phyloP scores from a whole-genome alignment of 768 basidiomycete genomes.

The Boletellus ananiceps region DNA sequence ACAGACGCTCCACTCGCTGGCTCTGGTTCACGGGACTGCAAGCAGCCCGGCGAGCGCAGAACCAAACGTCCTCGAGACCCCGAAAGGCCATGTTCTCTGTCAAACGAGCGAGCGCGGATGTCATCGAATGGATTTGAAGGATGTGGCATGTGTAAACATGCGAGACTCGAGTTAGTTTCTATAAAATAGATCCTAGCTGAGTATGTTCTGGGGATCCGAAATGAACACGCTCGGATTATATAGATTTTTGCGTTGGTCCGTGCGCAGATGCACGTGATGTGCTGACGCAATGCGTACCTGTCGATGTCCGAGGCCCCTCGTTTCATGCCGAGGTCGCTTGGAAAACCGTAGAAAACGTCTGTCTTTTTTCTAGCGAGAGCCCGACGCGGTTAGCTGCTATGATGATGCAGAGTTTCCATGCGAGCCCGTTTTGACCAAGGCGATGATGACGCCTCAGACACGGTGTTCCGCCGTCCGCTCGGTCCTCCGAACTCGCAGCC shows the following conservation, averaged over 20 bases:
- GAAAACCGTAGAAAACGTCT: background rate
- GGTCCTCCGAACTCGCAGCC: background rate
- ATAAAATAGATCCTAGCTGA: conserved; percentile 79
- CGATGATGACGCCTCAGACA: background rate
- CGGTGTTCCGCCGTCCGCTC: conserved; percentile 1
- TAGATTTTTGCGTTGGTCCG: conserved; percentile 13
- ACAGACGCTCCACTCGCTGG: conserved; percentile 59
- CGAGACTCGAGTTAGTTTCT: conserved; percentile 77
- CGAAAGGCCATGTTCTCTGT: conserved; percentile 57
- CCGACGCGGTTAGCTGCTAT: background rate
- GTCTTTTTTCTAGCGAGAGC: conserved; percentile 1
- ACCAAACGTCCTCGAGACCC: conserved; percentile 65
- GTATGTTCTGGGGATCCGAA: conserved; percentile 59
- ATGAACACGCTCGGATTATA: conserved; percentile 26
- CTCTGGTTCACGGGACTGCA: conserved; percentile 25
- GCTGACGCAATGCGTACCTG: background rate
- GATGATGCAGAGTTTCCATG: background rate
- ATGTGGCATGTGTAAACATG: conserved; percentile 53
- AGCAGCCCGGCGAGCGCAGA: conserved; percentile 25
- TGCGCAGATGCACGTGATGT: too few species aligned
- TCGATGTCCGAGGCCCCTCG: background rate
- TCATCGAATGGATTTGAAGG: conserved; percentile 72
- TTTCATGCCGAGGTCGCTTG: background rate
- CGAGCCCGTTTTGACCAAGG: background rate
- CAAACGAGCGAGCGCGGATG: conserved; percentile 56